Evolutionary conservation across 371 early-diverging fungal genomes (phyloP), one percentile per base, ranked within the genome.

Genomic region (Haplosporangium sp.): DNA sequence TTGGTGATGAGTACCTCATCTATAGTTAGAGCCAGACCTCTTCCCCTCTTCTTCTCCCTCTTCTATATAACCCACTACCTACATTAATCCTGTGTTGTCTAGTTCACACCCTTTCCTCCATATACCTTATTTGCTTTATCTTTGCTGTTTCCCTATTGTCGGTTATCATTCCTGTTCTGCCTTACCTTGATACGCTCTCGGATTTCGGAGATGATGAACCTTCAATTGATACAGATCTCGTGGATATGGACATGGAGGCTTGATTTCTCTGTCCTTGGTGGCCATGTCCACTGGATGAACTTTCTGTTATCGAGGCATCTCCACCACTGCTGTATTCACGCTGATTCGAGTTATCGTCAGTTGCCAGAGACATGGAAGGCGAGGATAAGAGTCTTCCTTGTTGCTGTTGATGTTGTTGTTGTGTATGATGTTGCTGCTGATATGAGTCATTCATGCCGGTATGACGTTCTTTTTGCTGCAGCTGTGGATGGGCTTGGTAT

Each of bases 101-200:
- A 27, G 27, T 27, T 15, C 35, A 5, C 58, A 9, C 34, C 58
- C 38, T 39, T 38, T 59, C 7, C 59, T 59, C 39, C 38, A 59
- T 15, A 13, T 37, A 6, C 34, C 58, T 35, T 20, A 8, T 53
- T 53, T 8, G n/a, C 10, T 15, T 35, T 35, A 44, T 44, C 44
- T 44, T 48, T 48, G 48, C n/a, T 48, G 11, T 15, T 17, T n/a
- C 15, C 15, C 15, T 11, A 42, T 42, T 11, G 11, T 5, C 44
- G 6, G 6, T 42, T 42, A 8, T 42, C 44, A 38, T 67, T 35
- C 19, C 4, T 39, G 5, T 58, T 20, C 20, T 35, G 5, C n/a
- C 8, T 61, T 74, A 75, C 75, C 57, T 65, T 60, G 70, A 75
- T 11, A 57, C 70, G 42, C 39, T 65, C n/a, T 71, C 71, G 15